Evolutionary conservation across 2,329 filamentous ascomycete genomes (phyloP).

Genomic region (Hyphodiscus sp.): DNA sequence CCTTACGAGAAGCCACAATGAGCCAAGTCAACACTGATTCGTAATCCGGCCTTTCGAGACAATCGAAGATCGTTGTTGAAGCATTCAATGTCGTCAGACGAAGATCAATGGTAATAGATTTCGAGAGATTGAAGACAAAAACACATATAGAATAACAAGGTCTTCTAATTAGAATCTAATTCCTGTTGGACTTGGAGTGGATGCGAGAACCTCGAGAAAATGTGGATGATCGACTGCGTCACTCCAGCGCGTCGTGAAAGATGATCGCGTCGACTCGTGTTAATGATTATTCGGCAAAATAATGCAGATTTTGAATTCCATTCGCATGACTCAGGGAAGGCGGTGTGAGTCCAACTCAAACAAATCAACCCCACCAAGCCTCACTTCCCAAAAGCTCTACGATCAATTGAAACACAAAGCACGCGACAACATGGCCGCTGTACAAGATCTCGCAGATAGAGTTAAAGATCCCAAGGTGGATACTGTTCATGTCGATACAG

Average conservation of each 20-base stretch:
- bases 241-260: neutral
- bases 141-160: neutral
- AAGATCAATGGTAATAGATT: neutral
- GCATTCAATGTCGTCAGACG: neutral
- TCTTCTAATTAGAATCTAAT: neutral
- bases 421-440: conserved; percentile 24
- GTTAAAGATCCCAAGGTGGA: conserved; percentile 33
- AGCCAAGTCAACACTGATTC: neutral
- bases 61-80: neutral
- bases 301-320: conserved; percentile 6
- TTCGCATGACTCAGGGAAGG: conserved; percentile 15
- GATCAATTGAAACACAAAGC: conserved; percentile 17
- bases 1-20: conserved; percentile 27
- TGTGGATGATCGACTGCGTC: neutral
- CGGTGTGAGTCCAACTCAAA: conserved; percentile 7
- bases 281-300: conserved; percentile 12
- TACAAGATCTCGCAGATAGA: conserved; percentile 37
- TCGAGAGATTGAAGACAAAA: neutral
- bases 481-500: conserved; percentile 72
- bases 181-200: neutral
- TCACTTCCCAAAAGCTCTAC: conserved; percentile 6
- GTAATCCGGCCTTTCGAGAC: neutral
- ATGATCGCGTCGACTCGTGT: conserved; percentile 12
- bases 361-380: conserved; percentile 9
- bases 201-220: neutral